Conservation (phyloP, 257 asterid genomes). For the Sherardia arvensis region DNA sequence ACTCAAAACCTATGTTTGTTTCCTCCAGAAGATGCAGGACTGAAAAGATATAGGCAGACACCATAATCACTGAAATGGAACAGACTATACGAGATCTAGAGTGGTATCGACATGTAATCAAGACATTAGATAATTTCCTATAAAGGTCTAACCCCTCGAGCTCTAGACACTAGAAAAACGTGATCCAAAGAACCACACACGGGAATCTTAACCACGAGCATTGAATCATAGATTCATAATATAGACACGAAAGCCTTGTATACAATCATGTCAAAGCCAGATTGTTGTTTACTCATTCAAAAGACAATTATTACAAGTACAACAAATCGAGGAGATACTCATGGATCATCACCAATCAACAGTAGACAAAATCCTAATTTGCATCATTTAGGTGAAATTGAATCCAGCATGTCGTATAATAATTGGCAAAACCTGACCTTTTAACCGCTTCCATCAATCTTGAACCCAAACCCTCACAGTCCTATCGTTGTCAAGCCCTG, state of each 20-base stretch:
- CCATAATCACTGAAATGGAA: neutral
- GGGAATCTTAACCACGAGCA: neutral
- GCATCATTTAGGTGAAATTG: neutral
- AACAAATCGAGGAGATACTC: neutral
- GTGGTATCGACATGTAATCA: neutral
- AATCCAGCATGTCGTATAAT: neutral
- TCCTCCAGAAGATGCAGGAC: neutral
- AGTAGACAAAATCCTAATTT: neutral
- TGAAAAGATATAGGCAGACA: neutral
- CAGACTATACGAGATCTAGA: neutral
- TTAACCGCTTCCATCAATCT: conserved; percentile 21
- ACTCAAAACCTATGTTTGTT: neutral
- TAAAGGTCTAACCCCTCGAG: neutral
- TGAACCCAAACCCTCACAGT: conserved; percentile 82
- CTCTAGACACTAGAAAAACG: neutral
- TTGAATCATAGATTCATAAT: neutral
- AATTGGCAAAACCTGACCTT: conserved; percentile 16
- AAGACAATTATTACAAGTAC: too few relatives aligned
- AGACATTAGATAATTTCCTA: too few relatives aligned
- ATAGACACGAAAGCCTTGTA: neutral
- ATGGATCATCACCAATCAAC: neutral
- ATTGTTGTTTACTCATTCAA: too few relatives aligned
- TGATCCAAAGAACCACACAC: neutral
- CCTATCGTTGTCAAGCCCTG: conserved; percentile 70
- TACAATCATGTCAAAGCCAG: neutral